Conservation (phyloP, 2,329 filamentous ascomycete species). For the Talaromyces atroroseus region DNA sequence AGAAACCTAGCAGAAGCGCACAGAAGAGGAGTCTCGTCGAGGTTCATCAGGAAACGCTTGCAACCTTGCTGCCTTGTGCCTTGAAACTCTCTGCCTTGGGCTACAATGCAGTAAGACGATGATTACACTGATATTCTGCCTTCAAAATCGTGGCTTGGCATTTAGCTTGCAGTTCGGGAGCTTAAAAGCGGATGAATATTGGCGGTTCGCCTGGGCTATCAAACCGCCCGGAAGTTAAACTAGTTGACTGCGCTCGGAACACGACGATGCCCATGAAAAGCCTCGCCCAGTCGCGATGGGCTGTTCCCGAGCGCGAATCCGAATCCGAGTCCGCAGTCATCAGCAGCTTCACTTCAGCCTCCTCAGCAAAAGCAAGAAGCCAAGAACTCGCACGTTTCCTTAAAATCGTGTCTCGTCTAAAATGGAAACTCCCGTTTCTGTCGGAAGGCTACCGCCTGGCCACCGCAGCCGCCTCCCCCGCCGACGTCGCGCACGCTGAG, state of each 20-base stretch:
- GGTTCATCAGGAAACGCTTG: too few relatives aligned
- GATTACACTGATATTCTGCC: too few relatives aligned
- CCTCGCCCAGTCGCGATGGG: constrained; percentile 9
- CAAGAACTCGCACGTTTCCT: constrained; percentile 54
- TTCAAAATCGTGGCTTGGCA: too few relatives aligned
- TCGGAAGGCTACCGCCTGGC: constrained; percentile 53
- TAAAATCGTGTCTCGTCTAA: constrained; percentile 55
- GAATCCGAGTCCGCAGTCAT: neutral
- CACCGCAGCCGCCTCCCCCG: constrained; percentile 22
- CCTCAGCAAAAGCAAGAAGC: constrained; percentile 5
- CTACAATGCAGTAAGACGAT: too few relatives aligned
- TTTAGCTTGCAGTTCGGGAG: neutral
- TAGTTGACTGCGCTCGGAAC: neutral
- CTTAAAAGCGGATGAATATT: neutral
- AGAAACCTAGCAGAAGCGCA: too few relatives aligned
- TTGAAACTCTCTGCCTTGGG: too few relatives aligned
- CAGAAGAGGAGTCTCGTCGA: too few relatives aligned
- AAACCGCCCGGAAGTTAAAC: too few relatives aligned
- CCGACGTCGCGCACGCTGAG: constrained; percentile 42
- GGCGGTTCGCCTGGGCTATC: too few relatives aligned
- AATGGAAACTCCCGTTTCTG: constrained; percentile 60
- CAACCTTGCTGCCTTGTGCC: too few relatives aligned
- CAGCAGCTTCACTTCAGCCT: neutral
- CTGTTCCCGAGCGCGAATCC: neutral
- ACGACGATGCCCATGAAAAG: constrained; percentile 6